Evolutionary conservation across 139 green algal species (phyloP).

Genomic region (Diplosphaera chodatii): DNA sequence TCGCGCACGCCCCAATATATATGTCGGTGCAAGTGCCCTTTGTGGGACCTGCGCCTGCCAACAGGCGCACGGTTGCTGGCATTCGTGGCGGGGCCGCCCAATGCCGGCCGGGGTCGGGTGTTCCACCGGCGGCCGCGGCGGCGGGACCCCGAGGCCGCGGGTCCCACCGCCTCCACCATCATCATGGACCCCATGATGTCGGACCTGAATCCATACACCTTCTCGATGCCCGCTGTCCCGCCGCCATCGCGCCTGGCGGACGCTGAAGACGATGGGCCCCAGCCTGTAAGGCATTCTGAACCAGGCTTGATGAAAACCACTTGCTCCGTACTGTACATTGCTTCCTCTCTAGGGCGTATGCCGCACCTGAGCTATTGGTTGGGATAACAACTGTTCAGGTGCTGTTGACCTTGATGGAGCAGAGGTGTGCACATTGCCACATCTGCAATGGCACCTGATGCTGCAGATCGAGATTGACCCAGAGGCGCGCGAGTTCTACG

Average conservation of each 20-base stretch:
- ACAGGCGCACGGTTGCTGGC: constrained; percentile 37
- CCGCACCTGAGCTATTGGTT: too few species aligned
- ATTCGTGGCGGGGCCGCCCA: constrained; percentile 62
- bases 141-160: not conserved
- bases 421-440: too few species aligned
- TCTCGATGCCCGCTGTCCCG: not conserved
- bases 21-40: too few species aligned
- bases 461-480: constrained; percentile 13
- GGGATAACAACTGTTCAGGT: too few species aligned
- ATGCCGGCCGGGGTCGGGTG: constrained; percentile 52
- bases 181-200: constrained; percentile 6
- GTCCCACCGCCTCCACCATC: not conserved
- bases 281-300: not conserved
- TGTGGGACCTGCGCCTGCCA: too few species aligned
- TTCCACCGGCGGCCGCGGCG: constrained; percentile 10
- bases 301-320: too few species aligned
- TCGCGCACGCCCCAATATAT: too few species aligned
- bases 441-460: not conserved
- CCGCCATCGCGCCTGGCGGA: not conserved
- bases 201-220: constrained; percentile 19
- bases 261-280: not conserved
- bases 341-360: too few species aligned
- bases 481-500: constrained; percentile 51
- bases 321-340: too few species aligned
- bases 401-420: too few species aligned